Evolutionary conservation across 345 rosid species (phyloP), one percentile per base, ranked within the genome.

Genomic region (Anacardium occidentale): DNA sequence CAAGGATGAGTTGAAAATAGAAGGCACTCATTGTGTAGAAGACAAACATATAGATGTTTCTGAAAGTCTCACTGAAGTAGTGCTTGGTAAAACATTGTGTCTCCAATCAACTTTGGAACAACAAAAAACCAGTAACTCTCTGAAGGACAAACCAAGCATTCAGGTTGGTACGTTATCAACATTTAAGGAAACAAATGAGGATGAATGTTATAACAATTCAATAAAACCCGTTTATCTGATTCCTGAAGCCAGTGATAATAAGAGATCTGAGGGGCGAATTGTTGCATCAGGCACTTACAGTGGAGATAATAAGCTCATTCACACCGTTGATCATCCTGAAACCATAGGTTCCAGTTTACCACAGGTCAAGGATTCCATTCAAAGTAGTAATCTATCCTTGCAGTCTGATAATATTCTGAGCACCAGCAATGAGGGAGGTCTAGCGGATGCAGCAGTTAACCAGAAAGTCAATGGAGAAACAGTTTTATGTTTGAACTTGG

Each of bases 401-500:
- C 60, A 64, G 66, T 51, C 61, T 29, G 72, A 63, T 54, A 54
- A 24, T 45, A 22, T 64, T 29, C 21, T 48, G 44, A 55, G 69
- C 69, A 29, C 60, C 57, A 51, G 37, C 71, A 69, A 54, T 59
- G 62, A 55, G 74, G 66, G 67, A 66, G 44, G 44, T 68, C 68
- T 75, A 24, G 40, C 0, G 57, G 72, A 42, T 18, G 73, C 57
- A 62, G 26, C 21, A 47, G 70, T 73, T 63, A 64, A 53, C 44
- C 40, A 58, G 55, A 76, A 57, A 55, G 63, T 13, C 60, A 34
- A 65, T 21, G 75, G 48, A 77, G 84, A 55, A 18, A 40, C 25
- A 42, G 21, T 25, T 65, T n/a, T 68, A 21, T 25, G 51, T 74
- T 66, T 65, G 77, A 80, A 74, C 62, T 60, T 61, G 34, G 80